Evolutionary conservation across 257 asterid species (phyloP), one percentile per base, ranked within the genome.

Genomic region (Anisodus acutangulus): DNA sequence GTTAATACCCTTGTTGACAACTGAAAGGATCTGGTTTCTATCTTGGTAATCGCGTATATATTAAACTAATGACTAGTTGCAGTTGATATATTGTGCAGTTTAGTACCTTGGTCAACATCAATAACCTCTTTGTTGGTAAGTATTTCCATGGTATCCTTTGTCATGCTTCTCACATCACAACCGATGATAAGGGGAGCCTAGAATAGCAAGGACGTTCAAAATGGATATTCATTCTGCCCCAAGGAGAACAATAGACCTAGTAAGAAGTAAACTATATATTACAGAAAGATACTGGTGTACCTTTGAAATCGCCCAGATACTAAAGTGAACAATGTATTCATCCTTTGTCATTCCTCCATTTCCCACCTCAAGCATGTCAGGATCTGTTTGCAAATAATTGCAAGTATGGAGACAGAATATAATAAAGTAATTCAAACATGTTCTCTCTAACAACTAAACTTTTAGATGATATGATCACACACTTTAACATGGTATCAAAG

Each of bases 351-450:
- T 95, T 71, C 99, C 98, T 82, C 98, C 99, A 85, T 94, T 95
- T 83, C 99, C 99, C n/a, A 95, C 85, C 90, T 95, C 99, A 84
- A 95, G 99, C 99, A 95, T 95, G 87, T 95, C 98, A 3, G 99
- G 99, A 86, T 94, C 98, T 95, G 89, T 79, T 41, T 1, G 59
- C 17, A 49, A 74, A 55, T 6, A 55, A 55, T 55, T 57, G 19
- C n/a, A 57, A 22, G 80, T 49, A 9, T 10, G 60, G 53, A 70
- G 5, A 47, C 59, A 72, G 4, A 13, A 43, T 70, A 71, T 0
- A 71, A 9, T 13, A 10, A 72, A 5, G 41, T 72, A 19, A 47
- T 0, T 71, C 35, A 0, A 72, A 9, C 2, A 39, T 2, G 80
- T 71, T 57, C 19, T 17, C 62, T 57, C 13, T 17, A 57, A 57